These are phyloP conservation scores for Sechiopsis laciniata DNA, from an alignment of 306 rosid species.

Conservation along the genomic window DNA sequence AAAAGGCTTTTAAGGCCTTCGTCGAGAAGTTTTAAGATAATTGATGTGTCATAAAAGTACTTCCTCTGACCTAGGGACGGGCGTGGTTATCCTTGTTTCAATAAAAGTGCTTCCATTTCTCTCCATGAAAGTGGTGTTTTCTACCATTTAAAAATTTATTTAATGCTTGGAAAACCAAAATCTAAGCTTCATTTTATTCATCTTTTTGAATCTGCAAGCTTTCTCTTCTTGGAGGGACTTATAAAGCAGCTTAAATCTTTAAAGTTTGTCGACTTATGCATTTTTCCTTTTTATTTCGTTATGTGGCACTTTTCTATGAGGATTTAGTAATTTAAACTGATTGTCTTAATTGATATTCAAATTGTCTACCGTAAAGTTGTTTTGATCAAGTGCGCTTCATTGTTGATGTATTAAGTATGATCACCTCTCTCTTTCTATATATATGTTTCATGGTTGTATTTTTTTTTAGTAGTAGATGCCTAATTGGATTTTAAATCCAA, in stretches of 20 bases:
- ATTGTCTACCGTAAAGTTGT: neutral
- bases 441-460: constrained; percentile 1
- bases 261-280: neutral
- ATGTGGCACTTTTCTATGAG: neutral
- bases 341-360: neutral
- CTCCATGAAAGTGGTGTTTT: neutral
- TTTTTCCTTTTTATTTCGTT: neutral
- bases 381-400: neutral
- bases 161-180: neutral
- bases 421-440: neutral
- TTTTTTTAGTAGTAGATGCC: neutral
- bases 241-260: neutral
- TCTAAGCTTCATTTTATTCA: neutral
- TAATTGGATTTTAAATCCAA: neutral
- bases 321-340: neutral
- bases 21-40: neutral
- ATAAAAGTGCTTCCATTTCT: neutral
- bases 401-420: neutral
- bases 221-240: neutral
- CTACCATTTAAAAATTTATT: neutral
- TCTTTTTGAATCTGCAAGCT: neutral
- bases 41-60: no score
- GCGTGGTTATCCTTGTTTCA: no score
- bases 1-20: neutral
- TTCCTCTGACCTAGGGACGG: no score